Conservation (phyloP, 176 grass and related monocot species). For the Cenchrus fungigraminus region DNA sequence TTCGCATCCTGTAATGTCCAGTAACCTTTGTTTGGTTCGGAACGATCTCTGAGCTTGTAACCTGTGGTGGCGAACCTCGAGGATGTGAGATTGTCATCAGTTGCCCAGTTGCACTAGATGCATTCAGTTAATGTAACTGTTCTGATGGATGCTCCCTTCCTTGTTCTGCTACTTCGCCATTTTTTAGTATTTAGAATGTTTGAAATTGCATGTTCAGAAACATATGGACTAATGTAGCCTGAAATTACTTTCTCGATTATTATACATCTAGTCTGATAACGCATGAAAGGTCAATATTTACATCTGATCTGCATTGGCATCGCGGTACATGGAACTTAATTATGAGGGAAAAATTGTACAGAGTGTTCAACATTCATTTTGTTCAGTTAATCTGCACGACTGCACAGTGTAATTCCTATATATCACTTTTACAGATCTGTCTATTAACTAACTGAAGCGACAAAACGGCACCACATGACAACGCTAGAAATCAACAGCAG, state of each 20-base stretch:
- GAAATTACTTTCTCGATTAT: background rate
- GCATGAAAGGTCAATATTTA: background rate
- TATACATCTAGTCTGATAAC: background rate
- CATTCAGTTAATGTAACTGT: background rate
- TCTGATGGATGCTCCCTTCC: background rate
- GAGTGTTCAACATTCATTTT: background rate
- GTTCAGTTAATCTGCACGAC: background rate
- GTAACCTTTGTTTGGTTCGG: background rate
- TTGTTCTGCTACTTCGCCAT: background rate
- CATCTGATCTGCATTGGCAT: background rate
- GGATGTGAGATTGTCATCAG: background rate
- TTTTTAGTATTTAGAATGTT: slow-evolving; percentile 13
- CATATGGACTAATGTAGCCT: background rate
- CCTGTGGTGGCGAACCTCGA: background rate
- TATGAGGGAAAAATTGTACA: background rate
- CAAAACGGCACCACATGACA: background rate
- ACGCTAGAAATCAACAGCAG: background rate
- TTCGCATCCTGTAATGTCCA: background rate
- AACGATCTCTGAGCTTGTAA: slow-evolving; percentile 21
- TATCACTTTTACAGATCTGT: background rate
- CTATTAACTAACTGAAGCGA: background rate
- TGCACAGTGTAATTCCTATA: background rate
- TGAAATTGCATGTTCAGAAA: background rate
- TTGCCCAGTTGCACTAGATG: background rate
- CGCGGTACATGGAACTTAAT: background rate